Evolutionary conservation across 768 basidiomycete species (phyloP), one percentile per base, ranked within the genome.

Genomic region (Calocybe gangraenosa): DNA sequence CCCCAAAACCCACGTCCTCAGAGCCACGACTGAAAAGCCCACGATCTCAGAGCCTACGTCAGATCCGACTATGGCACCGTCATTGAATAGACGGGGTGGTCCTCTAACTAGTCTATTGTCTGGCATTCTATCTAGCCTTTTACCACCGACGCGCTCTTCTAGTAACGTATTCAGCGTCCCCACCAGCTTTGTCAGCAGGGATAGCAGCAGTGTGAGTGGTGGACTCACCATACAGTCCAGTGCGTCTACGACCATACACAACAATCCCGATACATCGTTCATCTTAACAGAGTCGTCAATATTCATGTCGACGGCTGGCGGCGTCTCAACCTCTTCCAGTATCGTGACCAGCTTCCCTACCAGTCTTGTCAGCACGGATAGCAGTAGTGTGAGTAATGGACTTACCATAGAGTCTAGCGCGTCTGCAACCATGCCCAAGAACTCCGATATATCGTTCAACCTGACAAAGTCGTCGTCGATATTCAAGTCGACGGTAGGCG

Each of bases 371-470:
- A 28, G 22, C 44, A 34, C 2, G 21, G 18, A 20, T n/a, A 42
- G 20, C 22, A 34, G 30, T 20, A 30, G 22, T 9, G 38, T 34
- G 19, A 42, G 31, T 19, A 40, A 11, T 10, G 22, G 14, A 9
- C 32, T 42, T 20, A 46, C 47, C 14, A 21, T 52, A 21, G 19
- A 21, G 20, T 15, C 48, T 4, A 47, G 51, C 17, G 18, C 49
- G 7, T 48, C 37, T 0, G n/a, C 46, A 2, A 60, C 61, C 3
- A 53, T 66, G 32, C 57, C 68, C 8, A 57, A 74, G 42, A 61
- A 68, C 31, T 67, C 74, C 0, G 69, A 62, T 22, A 63, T 74
- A 10, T 65, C 70, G 0, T 76, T 74, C 55, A 60, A 75, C 43
- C 60, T 74, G 19, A 70, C 73, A 9, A 67, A 68, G 55, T 63